These are phyloP conservation scores for Fusarium nelsonii DNA, from an alignment of 2,329 filamentous ascomycete species.

Conservation along the genomic window DNA sequence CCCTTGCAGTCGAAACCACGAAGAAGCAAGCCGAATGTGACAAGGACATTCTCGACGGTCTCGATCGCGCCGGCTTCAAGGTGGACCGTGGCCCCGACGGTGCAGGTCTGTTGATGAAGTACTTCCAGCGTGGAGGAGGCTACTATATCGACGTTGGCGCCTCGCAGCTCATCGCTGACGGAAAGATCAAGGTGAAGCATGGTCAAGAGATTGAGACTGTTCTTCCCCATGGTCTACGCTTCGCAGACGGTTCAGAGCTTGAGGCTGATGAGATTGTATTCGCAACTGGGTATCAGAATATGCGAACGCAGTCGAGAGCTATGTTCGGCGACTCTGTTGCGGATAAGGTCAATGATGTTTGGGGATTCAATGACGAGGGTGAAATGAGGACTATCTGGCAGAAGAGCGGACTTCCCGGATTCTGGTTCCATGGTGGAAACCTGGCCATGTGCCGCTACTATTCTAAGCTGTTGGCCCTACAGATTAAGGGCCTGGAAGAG, in stretches of 20 bases:
- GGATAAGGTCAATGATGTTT: constrained; percentile 68
- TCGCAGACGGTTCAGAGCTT: constrained; percentile 67
- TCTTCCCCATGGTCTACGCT: constrained; percentile 57
- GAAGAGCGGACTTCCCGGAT: constrained; percentile 70
- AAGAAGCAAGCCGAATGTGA: constrained; percentile 53
- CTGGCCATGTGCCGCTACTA: constrained; percentile 72
- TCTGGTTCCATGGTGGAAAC: constrained; percentile 77
- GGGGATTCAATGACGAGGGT: constrained; percentile 70
- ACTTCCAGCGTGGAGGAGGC: constrained; percentile 74
- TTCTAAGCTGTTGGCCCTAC: constrained; percentile 65
- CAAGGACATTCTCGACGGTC: constrained; percentile 55
- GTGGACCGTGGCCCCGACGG: constrained; percentile 69
- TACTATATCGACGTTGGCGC: constrained; percentile 79
- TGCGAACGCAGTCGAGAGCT: constrained; percentile 71
- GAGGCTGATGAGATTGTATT: constrained; percentile 73
- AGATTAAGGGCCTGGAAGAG: constrained; percentile 63
- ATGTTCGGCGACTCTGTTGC: constrained; percentile 73
- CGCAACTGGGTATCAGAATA: constrained; percentile 76
- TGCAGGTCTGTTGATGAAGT: constrained; percentile 71
- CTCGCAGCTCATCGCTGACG: constrained; percentile 70
- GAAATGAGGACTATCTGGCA: constrained; percentile 71
- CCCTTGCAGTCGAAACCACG: constrained; percentile 62
- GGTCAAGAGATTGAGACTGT: constrained; percentile 68
- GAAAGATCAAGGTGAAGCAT: constrained; percentile 73
- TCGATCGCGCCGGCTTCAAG: constrained; percentile 70